Evolutionary conservation across 371 early-diverging fungal species (phyloP).

Genomic region (Conidiobolus incongruus): DNA sequence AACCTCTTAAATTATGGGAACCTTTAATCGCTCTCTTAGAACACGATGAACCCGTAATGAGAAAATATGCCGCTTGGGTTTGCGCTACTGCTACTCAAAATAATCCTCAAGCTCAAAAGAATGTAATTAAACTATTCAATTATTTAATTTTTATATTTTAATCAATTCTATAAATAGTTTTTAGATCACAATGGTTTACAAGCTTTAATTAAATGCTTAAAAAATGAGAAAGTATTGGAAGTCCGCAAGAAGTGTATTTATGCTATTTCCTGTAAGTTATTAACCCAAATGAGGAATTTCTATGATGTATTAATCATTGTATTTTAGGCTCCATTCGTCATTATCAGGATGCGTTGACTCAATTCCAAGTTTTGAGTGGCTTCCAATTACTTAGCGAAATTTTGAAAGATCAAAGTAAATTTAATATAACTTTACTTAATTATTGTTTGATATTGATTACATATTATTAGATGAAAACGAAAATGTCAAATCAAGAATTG

Average conservation of each 20-base stretch:
- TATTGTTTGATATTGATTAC: too few relatives aligned
- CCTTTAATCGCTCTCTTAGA: constrained; percentile 33
- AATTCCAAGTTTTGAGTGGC: background rate
- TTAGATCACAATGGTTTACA: constrained; percentile 5
- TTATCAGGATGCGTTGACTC: background rate
- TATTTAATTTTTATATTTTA: too few relatives aligned
- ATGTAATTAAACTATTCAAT: too few relatives aligned
- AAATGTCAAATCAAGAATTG: background rate
- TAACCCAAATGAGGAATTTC: too few relatives aligned
- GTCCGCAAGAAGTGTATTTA: constrained; percentile 1
- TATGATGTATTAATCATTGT: too few relatives aligned
- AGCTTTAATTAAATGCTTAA: background rate
- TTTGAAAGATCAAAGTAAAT: background rate
- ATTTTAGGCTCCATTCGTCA: constrained; percentile 2
- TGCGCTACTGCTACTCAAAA: constrained; percentile 86
- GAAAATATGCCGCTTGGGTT: constrained; percentile 68
- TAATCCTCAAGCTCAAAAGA: constrained; percentile 64
- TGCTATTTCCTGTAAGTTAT: constrained; percentile 3
- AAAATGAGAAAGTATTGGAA: background rate
- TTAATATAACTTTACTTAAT: too few relatives aligned
- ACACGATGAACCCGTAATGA: constrained; percentile 25
- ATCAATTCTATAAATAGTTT: too few relatives aligned
- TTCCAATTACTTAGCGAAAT: background rate
- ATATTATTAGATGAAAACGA: too few relatives aligned
- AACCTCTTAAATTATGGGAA: constrained; percentile 74